A percentile compares a stretch with the other conserved stretches of the same genome.
Conservation (phyloP, 345 rosid species). For the Viola odorata region DNA sequence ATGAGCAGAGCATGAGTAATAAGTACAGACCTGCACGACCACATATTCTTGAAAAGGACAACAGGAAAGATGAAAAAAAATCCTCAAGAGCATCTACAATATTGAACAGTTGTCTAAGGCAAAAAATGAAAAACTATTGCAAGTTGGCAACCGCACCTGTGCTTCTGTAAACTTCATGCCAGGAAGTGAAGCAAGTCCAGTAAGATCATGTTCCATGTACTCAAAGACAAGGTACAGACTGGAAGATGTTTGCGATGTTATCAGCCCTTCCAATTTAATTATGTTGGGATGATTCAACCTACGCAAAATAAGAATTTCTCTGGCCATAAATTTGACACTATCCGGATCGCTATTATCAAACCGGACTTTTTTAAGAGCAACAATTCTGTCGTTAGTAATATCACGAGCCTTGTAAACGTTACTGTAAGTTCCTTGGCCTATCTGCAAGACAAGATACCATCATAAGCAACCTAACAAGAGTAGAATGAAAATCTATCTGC, state of each 20-base stretch:
- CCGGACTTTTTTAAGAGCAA: constrained; percentile 79
- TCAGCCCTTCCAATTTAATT: constrained; percentile 84
- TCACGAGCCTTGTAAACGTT: constrained; percentile 89
- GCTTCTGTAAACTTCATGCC: constrained; percentile 78
- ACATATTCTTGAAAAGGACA: no score
- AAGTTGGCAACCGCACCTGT: constrained; percentile 46
- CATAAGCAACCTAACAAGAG: background rate
- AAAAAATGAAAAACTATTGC: background rate
- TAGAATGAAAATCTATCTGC: no score
- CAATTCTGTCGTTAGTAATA: constrained; percentile 53
- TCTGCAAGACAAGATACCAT: constrained; percentile 44
- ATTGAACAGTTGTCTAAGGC: constrained; percentile 1
- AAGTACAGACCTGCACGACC: no score
- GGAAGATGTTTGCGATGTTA: constrained; percentile 67
- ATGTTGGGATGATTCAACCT: constrained; percentile 88
- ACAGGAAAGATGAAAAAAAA: background rate
- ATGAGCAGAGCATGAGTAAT: constrained; percentile 2
- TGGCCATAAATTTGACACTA: constrained; percentile 86
- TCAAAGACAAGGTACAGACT: constrained; percentile 88
- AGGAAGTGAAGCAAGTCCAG: constrained; percentile 81
- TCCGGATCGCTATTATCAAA: constrained; percentile 78
- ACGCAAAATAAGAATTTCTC: constrained; percentile 81
- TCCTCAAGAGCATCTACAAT: background rate
- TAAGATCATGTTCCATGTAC: constrained; percentile 98
- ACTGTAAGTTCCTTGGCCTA: constrained; percentile 97